A percentile compares a stretch with the other conserved stretches of the same genome.
phyloP scores from a whole-genome alignment of 2,329 filamentous ascomycete species.

The Botrytis fabae region DNA sequence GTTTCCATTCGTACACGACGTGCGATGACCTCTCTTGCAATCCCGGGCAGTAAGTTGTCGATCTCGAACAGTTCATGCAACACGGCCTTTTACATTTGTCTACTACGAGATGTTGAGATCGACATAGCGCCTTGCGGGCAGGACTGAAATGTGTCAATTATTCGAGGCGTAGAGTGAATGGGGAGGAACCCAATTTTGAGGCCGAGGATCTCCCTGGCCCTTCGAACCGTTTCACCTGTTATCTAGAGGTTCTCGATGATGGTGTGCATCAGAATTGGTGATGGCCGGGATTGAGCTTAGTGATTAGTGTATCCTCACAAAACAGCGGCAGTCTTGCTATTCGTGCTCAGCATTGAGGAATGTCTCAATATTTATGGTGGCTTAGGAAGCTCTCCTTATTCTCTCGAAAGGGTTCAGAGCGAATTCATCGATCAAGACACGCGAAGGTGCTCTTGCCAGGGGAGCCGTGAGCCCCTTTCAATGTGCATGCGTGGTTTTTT shows the following conservation, averaged over 20 bases:
- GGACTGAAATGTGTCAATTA: background rate
- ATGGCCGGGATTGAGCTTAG: background rate
- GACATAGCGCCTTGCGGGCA: too few species aligned
- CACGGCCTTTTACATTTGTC: background rate
- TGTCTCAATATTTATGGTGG: background rate
- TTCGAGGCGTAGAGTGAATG: background rate
- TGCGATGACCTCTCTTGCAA: background rate
- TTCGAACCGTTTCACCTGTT: accelerated
- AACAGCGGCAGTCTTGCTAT: background rate
- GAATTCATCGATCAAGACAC: too few species aligned
- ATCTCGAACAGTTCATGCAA: background rate
- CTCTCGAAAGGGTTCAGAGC: background rate
- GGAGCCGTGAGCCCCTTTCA: background rate
- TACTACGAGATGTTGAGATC: background rate
- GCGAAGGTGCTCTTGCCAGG: background rate
- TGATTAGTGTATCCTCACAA: background rate
- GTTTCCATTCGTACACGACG: background rate
- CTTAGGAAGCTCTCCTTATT: background rate
- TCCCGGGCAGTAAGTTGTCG: background rate
- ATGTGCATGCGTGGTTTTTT: background rate
- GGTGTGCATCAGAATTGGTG: background rate
- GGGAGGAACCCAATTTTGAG: background rate
- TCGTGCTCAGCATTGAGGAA: background rate
- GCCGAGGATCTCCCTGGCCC: background rate
- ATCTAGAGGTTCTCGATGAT: background rate